These are phyloP conservation scores for Hyphopichia burtonii DNA, from an alignment of 1,139 yeast genomes.

Conservation along the genomic window DNA sequence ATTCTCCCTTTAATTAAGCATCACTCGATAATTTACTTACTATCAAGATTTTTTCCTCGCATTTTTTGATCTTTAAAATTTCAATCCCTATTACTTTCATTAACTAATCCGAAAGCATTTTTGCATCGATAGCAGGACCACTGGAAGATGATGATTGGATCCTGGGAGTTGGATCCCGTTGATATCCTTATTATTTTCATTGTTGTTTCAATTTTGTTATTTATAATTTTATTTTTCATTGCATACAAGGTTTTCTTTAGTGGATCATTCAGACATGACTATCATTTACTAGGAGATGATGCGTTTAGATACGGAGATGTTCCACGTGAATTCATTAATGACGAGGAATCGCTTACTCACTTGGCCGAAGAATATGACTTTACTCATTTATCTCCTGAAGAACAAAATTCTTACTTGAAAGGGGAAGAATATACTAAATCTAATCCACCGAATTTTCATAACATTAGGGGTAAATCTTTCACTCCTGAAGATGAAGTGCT, in stretches of 20 bases:
- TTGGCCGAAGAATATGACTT: slow-evolving; percentile 41
- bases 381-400: slow-evolving; percentile 42
- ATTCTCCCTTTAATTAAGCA: background rate
- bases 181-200: slow-evolving; percentile 13
- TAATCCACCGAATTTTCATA: slow-evolving; percentile 32
- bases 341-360: slow-evolving; percentile 37
- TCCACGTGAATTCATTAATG: slow-evolving; percentile 43
- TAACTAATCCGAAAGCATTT: too few relatives aligned
- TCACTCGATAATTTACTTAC: background rate
- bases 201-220: slow-evolving; percentile 11
- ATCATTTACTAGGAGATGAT: slow-evolving; percentile 18
- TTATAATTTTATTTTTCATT: slow-evolving; percentile 14
- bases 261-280: slow-evolving; percentile 14
- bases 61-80: background rate
- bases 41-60: background rate
- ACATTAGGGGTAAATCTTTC: slow-evolving; percentile 35
- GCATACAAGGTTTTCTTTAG: slow-evolving; percentile 13
- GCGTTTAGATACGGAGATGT: slow-evolving; percentile 20
- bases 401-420: slow-evolving; percentile 34
- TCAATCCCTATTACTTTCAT: background rate
- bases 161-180: slow-evolving; percentile 10
- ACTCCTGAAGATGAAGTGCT: slow-evolving; percentile 29
- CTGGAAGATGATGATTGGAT: background rate
- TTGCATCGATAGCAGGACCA: too few relatives aligned
- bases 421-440: slow-evolving; percentile 35